These are phyloP conservation scores for Fusarium torreyae DNA, from an alignment of 2,329 filamentous ascomycete genomes.

Conservation along the genomic window DNA sequence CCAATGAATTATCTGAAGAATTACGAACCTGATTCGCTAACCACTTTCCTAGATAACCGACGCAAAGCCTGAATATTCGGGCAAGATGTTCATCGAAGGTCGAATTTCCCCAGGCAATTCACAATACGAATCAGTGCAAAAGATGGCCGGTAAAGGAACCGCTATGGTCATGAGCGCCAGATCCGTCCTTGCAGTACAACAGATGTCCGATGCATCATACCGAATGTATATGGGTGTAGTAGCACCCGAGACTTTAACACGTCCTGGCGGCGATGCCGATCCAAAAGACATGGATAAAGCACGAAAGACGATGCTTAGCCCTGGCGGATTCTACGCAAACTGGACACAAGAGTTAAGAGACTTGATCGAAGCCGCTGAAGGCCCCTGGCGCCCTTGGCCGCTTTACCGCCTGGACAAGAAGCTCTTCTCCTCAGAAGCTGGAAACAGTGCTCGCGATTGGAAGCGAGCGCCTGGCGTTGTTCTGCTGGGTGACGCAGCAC, in stretches of 20 bases:
- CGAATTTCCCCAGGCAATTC: background rate
- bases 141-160: conserved; percentile 9
- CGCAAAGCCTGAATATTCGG: background rate
- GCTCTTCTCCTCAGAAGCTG: background rate
- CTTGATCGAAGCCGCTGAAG: background rate
- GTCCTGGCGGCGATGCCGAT: conserved; percentile 6
- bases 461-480: background rate
- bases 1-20: fast-evolving
- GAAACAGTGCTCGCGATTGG: background rate
- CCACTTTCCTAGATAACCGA: background rate
- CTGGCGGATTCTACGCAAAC: background rate
- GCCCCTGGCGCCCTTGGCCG: conserved; percentile 8
- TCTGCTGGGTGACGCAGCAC: conserved; percentile 7
- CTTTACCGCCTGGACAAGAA: conserved; percentile 7
- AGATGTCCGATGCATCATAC: conserved; percentile 7
- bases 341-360: conserved; percentile 4
- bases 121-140: background rate
- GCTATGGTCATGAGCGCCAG: conserved; percentile 11
- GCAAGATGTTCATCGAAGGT: conserved; percentile 1
- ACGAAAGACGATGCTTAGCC: background rate
- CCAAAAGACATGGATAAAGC: conserved; percentile 5
- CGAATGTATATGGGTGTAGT: conserved; percentile 7
- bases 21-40: fast-evolving
- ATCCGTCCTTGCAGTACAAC: background rate
- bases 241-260: background rate